Base-by-base conservation (phyloP, 164 flowering plant species). In the Dillenia suffruticosa region DNA sequence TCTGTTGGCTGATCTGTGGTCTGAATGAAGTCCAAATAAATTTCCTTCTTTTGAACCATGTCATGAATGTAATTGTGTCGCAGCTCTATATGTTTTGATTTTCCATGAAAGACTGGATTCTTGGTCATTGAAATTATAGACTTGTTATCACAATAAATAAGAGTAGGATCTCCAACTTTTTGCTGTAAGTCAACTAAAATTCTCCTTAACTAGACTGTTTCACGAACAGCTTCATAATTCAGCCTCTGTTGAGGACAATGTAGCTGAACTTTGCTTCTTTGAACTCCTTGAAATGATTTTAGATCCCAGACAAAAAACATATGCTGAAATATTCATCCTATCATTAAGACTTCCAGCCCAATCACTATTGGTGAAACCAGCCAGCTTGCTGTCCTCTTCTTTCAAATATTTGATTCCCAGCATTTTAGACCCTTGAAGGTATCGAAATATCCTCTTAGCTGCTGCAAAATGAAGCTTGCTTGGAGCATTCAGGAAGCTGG, bases 401-500 rank as follows among this genome's bases (percentile, higher is more conserved):
- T 22, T 10, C 32, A 10, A 8, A 22, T 26, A 54, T 13, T 13
- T 13, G 55, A 15, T 14, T 9, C 55, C 55, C 9, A 10, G 22
- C 17, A 9, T 52, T 26, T 54, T 24, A 22, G 57, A 0, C 12
- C 57, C 57, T 19, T 24, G 24, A 13, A 54, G 11, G 32, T 54
- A 54, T 10, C 14, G 1, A 10, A 24, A 44, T 12, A 10, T 54
- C 32, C 43, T 54, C 13, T 54, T 54, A 3, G 57, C 44, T 22
- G 44, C 14, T 8, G 14, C 57, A 54, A 24, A 54, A 54, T 22
- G 11, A 54, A 3, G 11, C 7, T 54, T 54, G 44, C 57, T 22
- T 12, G 52, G 68, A 22, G 54, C 64, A 54, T 16, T 69, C 64
- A 59, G 46, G 12, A 59, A 63, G n/a, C 52, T 46, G 3, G 59